Conservation (phyloP, 331 rosid genomes). For the Acacia concinna region DNA sequence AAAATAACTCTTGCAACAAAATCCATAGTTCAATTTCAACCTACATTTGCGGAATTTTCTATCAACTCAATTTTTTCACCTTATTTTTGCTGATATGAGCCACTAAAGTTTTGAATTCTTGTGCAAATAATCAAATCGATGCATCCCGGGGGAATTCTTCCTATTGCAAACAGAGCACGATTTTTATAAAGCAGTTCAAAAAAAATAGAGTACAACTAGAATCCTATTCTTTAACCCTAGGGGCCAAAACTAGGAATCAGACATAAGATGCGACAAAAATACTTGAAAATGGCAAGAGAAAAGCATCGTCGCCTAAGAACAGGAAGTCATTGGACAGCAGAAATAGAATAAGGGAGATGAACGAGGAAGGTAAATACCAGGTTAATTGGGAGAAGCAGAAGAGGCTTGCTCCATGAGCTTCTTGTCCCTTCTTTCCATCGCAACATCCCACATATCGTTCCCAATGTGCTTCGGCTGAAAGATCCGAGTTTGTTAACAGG, state of each 20-base stretch:
- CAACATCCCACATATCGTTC: constrained; percentile 91
- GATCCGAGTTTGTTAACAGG: neutral
- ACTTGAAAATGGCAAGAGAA: neutral
- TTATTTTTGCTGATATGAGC: neutral
- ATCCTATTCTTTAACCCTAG: neutral
- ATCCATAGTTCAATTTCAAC: neutral
- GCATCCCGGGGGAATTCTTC: neutral
- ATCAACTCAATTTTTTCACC: neutral
- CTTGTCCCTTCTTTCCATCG: constrained; percentile 97
- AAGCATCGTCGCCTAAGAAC: neutral
- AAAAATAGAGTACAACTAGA: neutral
- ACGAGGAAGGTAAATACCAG: neutral
- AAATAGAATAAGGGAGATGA: neutral
- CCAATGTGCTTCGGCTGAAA: constrained; percentile 93
- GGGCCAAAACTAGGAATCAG: neutral
- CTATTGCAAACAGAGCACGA: neutral
- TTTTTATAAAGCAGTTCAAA: neutral
- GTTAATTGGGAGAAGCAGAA: constrained; percentile 36
- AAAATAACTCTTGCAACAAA: neutral
- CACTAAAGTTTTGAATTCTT: neutral
- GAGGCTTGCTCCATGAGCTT: constrained; percentile 59
- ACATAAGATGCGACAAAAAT: neutral
- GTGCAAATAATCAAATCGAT: neutral
- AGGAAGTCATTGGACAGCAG: neutral
- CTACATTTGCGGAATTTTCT: neutral